Conservation (phyloP, 1,139 yeast species). For the Kluyveromyces sp. region DNA sequence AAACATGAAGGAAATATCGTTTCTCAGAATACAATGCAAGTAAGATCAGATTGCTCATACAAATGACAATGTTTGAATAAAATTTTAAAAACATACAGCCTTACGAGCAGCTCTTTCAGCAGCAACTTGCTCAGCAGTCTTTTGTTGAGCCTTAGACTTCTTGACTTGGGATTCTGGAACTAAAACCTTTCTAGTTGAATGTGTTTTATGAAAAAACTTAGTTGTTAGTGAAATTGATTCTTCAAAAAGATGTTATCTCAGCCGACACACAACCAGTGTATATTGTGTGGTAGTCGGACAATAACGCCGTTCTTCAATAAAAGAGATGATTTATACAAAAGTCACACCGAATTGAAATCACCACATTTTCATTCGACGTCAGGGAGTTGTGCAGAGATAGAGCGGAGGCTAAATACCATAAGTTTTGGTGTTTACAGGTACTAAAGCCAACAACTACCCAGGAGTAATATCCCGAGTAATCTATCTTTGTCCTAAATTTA, state of each 20-base stretch:
- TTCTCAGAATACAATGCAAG: background rate
- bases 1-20: background rate
- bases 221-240: constrained; percentile 1
- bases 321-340: constrained; percentile 12
- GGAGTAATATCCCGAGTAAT: background rate
- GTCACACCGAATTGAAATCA: constrained; percentile 32
- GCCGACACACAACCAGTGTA: background rate
- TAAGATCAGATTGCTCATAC: too few species aligned
- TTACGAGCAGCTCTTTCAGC: constrained; percentile 82
- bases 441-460: background rate
- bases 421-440: background rate
- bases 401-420: constrained; percentile 16
- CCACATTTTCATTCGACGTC: constrained; percentile 31
- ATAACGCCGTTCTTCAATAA: background rate
- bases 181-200: constrained; percentile 31
- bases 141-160: constrained; percentile 87
- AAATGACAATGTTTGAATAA: too few species aligned
- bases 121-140: constrained; percentile 79
- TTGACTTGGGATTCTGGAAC: constrained; percentile 93
- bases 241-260: background rate
- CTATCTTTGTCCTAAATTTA: constrained; percentile 20
- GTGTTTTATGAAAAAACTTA: constrained; percentile 10
- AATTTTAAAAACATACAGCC: constrained; percentile 58
- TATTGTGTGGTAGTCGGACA: too few species aligned
- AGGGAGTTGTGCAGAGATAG: constrained; percentile 26